Percentiles rank a stretch among this genome's conserved stretches.
These are phyloP conservation scores for Monosporozyma aerobia DNA, from an alignment of 805 yeast genomes.

Conservation along the genomic window DNA sequence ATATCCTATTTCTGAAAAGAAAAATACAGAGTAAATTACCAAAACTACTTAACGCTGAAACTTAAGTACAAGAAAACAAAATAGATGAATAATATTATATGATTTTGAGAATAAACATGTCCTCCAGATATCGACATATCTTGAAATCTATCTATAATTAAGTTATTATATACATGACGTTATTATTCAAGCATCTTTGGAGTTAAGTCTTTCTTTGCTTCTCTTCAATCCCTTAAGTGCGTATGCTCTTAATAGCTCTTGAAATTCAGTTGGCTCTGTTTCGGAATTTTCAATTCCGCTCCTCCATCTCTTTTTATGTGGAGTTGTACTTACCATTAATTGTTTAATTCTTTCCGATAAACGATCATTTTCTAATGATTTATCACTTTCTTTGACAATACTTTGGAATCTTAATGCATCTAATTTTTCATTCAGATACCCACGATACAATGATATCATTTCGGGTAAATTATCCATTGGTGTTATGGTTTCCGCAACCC, in stretches of 20 bases:
- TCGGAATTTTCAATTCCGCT: not conserved
- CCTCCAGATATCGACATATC: too few species aligned
- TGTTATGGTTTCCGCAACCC: constrained; percentile 21
- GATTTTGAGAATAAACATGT: too few species aligned
- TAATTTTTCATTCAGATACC: constrained; percentile 20
- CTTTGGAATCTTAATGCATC: constrained; percentile 20
- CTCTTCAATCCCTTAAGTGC: constrained; percentile 14
- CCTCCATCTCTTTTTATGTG: not conserved
- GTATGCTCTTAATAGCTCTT: constrained; percentile 19
- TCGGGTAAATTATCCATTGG: constrained; percentile 13
- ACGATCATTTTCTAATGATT: constrained; percentile 4
- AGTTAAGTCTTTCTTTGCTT: not conserved
- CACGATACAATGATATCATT: constrained; percentile 14
- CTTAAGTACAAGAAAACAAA: too few species aligned
- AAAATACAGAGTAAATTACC: too few species aligned
- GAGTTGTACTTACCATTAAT: constrained; percentile 1
- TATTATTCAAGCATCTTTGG: not conserved
- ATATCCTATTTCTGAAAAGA: too few species aligned
- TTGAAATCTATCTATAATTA: not conserved
- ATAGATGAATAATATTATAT: too few species aligned
- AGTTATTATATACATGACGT: not conserved
- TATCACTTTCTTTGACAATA: constrained; percentile 5
- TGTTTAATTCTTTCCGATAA: constrained; percentile 8
- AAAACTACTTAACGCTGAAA: too few species aligned
- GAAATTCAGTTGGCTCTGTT: constrained; percentile 8